Percentiles rank a stretch among this genome's conserved stretches.
Conservation (phyloP, 495 filamentous ascomycete species). For the Apodospora peruviana region DNA sequence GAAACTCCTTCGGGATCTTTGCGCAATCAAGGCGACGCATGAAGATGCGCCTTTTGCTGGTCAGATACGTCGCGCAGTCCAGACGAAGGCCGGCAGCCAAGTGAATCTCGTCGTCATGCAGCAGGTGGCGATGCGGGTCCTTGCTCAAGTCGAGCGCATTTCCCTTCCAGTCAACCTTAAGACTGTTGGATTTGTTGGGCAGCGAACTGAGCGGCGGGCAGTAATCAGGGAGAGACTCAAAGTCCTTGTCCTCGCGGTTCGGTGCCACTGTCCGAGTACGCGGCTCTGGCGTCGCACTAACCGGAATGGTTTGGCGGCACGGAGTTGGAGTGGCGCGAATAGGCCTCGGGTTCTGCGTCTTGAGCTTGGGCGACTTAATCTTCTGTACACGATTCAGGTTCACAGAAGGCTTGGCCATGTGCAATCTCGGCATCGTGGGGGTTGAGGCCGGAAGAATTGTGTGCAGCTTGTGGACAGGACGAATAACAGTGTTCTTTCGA, state of each 20-base stretch:
- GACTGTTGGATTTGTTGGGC: constrained; percentile 51
- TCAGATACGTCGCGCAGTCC: constrained; percentile 85
- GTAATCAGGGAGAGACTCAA: constrained; percentile 68
- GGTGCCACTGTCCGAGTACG: constrained; percentile 34
- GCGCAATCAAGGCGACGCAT: constrained; percentile 65
- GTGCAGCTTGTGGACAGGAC: constrained; percentile 23
- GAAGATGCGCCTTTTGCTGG: constrained; percentile 93
- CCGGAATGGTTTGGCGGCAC: constrained; percentile 29
- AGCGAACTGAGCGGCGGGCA: constrained; percentile 69
- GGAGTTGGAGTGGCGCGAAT: constrained; percentile 21
- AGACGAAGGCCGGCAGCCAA: constrained; percentile 79
- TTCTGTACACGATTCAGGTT: constrained; percentile 36
- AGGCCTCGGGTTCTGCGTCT: constrained; percentile 23
- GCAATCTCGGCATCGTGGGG: constrained; percentile 21
- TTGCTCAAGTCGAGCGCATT: constrained; percentile 70
- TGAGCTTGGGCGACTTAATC: constrained; percentile 19
- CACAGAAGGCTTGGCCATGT: constrained; percentile 10
- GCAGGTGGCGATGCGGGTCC: constrained; percentile 70
- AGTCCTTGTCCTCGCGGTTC: constrained; percentile 83
- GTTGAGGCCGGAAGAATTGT: constrained; percentile 41
- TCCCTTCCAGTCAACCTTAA: constrained; percentile 88
- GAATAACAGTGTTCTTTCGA: constrained; percentile 27
- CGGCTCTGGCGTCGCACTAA: constrained; percentile 41
- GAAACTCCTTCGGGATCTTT: constrained; percentile 74
- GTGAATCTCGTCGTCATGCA: constrained; percentile 73